phyloP scores from a whole-genome alignment of 768 basidiomycete genomes.

The Porpolomopsis calyptriformis region DNA sequence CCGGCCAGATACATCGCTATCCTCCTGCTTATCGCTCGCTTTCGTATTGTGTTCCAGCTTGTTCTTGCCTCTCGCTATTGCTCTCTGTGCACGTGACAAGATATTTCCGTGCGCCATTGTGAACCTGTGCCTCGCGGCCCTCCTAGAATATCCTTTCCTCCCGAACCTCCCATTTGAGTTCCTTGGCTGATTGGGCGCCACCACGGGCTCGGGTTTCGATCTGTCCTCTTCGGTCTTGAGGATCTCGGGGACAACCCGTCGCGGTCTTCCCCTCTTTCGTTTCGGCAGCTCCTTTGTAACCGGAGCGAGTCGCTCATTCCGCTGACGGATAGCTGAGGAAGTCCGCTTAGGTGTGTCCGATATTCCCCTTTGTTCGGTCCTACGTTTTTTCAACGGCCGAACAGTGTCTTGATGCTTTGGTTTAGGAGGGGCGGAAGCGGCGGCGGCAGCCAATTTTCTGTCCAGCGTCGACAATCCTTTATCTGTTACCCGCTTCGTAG shows the following conservation, averaged over 20 bases:
- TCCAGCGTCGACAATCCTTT: conserved; percentile 42
- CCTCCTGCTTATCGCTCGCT: conserved; percentile 14
- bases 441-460: conserved; percentile 40
- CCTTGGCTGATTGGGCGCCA: conserved; percentile 45
- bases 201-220: conserved; percentile 33
- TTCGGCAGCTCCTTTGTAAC: conserved; percentile 13
- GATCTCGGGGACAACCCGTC: conserved; percentile 21
- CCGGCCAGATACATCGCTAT: background rate
- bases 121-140: conserved; percentile 26
- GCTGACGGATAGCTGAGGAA: conserved; percentile 1
- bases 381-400: conserved; percentile 38
- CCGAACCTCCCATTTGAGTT: conserved; percentile 59
- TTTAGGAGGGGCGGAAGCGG: conserved; percentile 19
- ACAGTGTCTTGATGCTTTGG: conserved; percentile 20
- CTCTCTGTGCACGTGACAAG: conserved; percentile 30
- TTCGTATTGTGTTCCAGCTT: conserved; percentile 21
- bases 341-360: conserved; percentile 14
- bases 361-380: conserved; percentile 27
- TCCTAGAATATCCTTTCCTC: conserved; percentile 44
- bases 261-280: conserved; percentile 34
- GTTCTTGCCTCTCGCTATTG: conserved; percentile 31
- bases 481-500: conserved; percentile 39
- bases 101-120: conserved; percentile 6
- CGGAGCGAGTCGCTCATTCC: background rate
- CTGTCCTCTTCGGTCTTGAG: conserved; percentile 13